Evolutionary conservation across 2,329 filamentous ascomycete species (phyloP).

Genomic region (Sclerotinia glacialis): DNA sequence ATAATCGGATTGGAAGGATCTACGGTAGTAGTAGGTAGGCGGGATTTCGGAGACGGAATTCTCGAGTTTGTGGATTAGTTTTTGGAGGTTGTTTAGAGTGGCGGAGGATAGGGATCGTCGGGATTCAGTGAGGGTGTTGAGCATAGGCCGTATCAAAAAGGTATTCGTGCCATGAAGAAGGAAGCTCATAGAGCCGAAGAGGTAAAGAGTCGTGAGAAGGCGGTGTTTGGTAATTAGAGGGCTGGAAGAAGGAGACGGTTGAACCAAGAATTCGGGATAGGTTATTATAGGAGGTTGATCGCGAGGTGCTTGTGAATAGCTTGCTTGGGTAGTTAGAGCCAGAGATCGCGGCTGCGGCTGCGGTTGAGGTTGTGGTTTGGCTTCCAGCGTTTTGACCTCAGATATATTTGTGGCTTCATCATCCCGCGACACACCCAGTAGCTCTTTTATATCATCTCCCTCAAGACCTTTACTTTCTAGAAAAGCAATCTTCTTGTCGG

Average conservation of each 20-base stretch:
- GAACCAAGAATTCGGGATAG: conserved; percentile 67
- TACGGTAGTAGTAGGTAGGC: conserved; percentile 31
- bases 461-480: conserved; percentile 72
- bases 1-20: conserved; percentile 35
- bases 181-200: conserved; percentile 56
- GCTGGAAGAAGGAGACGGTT: conserved; percentile 49
- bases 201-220: conserved; percentile 58
- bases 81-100: conserved; percentile 48
- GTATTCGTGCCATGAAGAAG: conserved; percentile 69
- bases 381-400: conserved; percentile 11
- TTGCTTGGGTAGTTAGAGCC: conserved; percentile 2
- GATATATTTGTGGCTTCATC: conserved; percentile 29
- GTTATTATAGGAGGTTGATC: conserved; percentile 58
- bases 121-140: conserved; percentile 48
- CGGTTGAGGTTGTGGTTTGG: background rate
- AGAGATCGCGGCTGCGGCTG: background rate
- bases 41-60: conserved; percentile 62
- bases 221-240: conserved; percentile 61
- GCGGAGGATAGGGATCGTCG: conserved; percentile 53
- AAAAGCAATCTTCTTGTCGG: conserved; percentile 73
- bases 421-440: conserved; percentile 50
- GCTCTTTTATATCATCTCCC: conserved; percentile 62
- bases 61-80: conserved; percentile 52
- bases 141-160: conserved; percentile 63
- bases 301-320: conserved; percentile 46